Evolutionary conservation across 768 basidiomycete genomes (phyloP).

Genomic region (Tricholoma flavovirens): DNA sequence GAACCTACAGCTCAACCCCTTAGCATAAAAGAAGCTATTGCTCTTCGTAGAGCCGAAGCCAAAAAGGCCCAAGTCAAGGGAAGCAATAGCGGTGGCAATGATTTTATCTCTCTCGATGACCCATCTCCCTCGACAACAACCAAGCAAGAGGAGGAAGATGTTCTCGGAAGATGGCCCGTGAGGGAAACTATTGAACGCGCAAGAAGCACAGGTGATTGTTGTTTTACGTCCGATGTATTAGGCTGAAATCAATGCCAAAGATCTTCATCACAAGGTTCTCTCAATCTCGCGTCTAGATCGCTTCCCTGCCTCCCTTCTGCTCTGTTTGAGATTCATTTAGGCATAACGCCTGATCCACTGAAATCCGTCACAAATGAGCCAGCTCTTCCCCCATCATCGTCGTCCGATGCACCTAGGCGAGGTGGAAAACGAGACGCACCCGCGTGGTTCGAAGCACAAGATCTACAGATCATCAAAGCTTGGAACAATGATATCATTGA

Average conservation of each 20-base stretch:
- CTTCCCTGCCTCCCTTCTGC: constrained; percentile 71
- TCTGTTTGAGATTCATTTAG: constrained; percentile 76
- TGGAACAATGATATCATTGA: constrained; percentile 78
- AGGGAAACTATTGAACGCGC: constrained; percentile 75
- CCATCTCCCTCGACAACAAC: constrained; percentile 32
- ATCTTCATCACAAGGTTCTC: constrained; percentile 45
- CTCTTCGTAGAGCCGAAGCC: constrained; percentile 70
- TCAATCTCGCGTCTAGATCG: constrained; percentile 72
- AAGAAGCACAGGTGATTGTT: constrained; percentile 63
- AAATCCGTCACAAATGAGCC: constrained; percentile 62
- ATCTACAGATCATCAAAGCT: constrained; percentile 68
- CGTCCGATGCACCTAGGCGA: constrained; percentile 28
- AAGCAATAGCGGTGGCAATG: constrained; percentile 25
- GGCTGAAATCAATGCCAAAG: constrained; percentile 45
- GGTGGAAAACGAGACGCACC: constrained; percentile 41
- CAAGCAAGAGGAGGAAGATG: constrained; percentile 40
- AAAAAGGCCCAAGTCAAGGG: constrained; percentile 47
- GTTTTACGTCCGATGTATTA: constrained; percentile 19
- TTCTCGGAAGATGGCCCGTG: constrained; percentile 60
- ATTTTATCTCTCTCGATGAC: constrained; percentile 43
- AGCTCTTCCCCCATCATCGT: constrained; percentile 35
- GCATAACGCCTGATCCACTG: constrained; percentile 64
- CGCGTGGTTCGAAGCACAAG: constrained; percentile 80
- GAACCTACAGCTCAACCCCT: constrained; percentile 17
- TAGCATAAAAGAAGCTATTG: constrained; percentile 74